These are phyloP conservation scores for Saccharum officinarum DNA, from an alignment of 176 grass and related monocot genomes.

Conservation along the genomic window DNA sequence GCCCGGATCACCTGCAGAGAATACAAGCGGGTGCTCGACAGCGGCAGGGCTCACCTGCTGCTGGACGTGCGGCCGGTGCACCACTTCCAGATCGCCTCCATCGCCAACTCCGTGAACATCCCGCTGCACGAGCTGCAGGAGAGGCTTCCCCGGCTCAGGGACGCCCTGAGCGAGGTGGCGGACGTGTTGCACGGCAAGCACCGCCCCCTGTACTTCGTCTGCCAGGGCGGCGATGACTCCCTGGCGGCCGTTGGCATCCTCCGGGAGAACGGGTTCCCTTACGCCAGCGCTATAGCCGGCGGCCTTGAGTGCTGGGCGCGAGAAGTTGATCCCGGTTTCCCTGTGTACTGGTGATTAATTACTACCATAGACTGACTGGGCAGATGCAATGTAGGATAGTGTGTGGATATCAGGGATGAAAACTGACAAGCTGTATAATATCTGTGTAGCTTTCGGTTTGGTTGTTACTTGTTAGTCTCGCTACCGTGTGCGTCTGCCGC, in stretches of 20 bases:
- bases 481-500: too few relatives aligned
- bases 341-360: conserved; percentile 18
- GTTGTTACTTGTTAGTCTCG: too few relatives aligned
- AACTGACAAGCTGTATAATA: too few relatives aligned
- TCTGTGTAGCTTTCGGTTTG: too few relatives aligned
- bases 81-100: conserved; percentile 76
- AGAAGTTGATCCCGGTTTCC: conserved; percentile 60
- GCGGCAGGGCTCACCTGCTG: conserved; percentile 48
- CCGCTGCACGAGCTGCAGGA: conserved; percentile 56
- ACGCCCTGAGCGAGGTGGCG: neutral
- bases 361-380: too few relatives aligned
- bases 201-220: conserved; percentile 55
- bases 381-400: too few relatives aligned
- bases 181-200: neutral
- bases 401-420: too few relatives aligned
- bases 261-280: conserved; percentile 55
- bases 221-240: conserved; percentile 70
- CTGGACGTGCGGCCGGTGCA: conserved; percentile 76
- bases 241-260: conserved; percentile 57
- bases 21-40: conserved; percentile 56
- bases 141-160: conserved; percentile 43
- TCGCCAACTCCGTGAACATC: conserved; percentile 62
- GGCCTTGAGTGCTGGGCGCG: conserved; percentile 71
- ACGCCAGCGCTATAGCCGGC: conserved; percentile 56
- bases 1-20: conserved; percentile 53